Evolutionary conservation across 306 rosid species (phyloP).

Genomic region (Albizia julibrissin): DNA sequence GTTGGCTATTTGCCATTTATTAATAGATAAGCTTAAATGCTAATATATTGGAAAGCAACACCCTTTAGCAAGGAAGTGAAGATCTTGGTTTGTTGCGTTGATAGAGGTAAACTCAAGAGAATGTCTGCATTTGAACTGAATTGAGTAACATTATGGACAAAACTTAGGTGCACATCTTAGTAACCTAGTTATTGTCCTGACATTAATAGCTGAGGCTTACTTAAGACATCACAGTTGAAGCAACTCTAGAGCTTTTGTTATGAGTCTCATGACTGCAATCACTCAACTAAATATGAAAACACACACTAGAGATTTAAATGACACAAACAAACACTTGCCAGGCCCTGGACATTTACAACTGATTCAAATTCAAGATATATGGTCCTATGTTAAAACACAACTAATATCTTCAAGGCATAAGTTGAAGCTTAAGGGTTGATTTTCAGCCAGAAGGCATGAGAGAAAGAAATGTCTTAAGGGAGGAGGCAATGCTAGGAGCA

Average conservation of each 20-base stretch:
- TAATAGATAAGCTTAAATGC: not conserved
- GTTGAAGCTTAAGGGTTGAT: not conserved
- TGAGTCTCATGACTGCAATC: slow-evolving; percentile 4
- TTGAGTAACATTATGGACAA: not conserved
- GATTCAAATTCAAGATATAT: not conserved
- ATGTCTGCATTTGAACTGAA: slow-evolving; percentile 35
- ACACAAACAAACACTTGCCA: slow-evolving; percentile 21
- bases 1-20: not conserved
- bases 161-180: not conserved
- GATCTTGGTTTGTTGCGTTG: slow-evolving; percentile 9
- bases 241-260: not conserved
- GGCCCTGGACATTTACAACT: slow-evolving; percentile 32
- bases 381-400: slow-evolving; percentile 23
- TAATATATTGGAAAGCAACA: not conserved
- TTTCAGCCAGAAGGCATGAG: slow-evolving; percentile 14
- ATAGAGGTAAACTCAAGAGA: slow-evolving; percentile 18
- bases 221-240: slow-evolving; percentile 14
- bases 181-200: not conserved
- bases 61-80: slow-evolving; percentile 7
- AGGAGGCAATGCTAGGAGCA: slow-evolving; percentile 30
- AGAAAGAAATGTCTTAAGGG: slow-evolving; percentile 22
- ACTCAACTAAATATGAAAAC: slow-evolving; percentile 7
- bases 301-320: slow-evolving; percentile 23
- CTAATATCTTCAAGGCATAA: slow-evolving; percentile 21
- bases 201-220: slow-evolving; percentile 12